These are phyloP conservation scores for Picochlorum sp. DNA, from an alignment of 139 green algal species.

Conservation along the genomic window DNA sequence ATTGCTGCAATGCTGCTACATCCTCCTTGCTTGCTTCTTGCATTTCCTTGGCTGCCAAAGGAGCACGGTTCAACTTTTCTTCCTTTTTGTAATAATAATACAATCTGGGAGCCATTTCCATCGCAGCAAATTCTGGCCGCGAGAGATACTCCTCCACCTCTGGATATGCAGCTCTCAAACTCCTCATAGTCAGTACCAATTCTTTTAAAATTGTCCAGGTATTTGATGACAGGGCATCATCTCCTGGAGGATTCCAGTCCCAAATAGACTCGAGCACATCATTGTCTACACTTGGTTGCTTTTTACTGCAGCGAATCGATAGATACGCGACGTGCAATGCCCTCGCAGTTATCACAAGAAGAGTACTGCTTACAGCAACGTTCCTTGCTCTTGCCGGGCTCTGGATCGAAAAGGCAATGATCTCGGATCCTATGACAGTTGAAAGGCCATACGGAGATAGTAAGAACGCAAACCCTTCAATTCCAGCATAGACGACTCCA, in stretches of 20 bases:
- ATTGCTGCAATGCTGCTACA: background rate
- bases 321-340: background rate
- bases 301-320: background rate
- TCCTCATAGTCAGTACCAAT: constrained; percentile 10
- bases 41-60: background rate
- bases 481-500: constrained; percentile 7
- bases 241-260: constrained; percentile 17
- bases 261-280: constrained; percentile 11
- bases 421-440: constrained; percentile 8
- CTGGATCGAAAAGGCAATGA: background rate
- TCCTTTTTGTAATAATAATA: constrained; percentile 10
- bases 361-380: background rate
- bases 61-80: constrained; percentile 1
- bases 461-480: constrained; percentile 18
- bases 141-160: constrained; percentile 4
- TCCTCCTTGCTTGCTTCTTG: background rate
- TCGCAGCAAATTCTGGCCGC: background rate
- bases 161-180: constrained; percentile 7
- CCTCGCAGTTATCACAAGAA: background rate
- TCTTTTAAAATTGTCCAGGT: constrained; percentile 22
- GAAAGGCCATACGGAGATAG: background rate
- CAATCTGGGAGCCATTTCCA: constrained; percentile 17
- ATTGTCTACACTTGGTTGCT: too few relatives aligned
- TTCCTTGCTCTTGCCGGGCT: too few relatives aligned
- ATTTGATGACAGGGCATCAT: background rate